Evolutionary conservation across 139 green algal genomes (phyloP), one percentile per base, ranked within the genome.

Genomic region (Haematococcus lacustris): DNA sequence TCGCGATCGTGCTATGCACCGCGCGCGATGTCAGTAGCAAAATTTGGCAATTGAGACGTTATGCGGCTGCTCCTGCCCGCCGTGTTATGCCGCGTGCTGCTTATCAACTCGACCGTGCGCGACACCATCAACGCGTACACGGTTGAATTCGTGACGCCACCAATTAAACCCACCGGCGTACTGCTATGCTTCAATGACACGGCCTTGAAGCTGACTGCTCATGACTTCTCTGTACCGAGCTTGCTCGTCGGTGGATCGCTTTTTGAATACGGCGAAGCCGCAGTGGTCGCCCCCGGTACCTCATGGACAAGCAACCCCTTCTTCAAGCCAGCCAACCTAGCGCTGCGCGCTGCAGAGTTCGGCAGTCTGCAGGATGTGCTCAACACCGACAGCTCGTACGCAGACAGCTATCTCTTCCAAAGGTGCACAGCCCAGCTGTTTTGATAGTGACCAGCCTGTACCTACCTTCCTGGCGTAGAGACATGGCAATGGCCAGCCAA

Each of bases 11-110:
- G n/a, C n/a, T n/a, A n/a, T n/a, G n/a, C n/a, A n/a, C n/a, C n/a
- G n/a, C n/a, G n/a, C n/a, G n/a, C n/a, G n/a, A n/a, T n/a, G n/a
- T n/a, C n/a, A n/a, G n/a, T n/a, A n/a, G n/a, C n/a, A n/a, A n/a
- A n/a, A n/a, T n/a, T n/a, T n/a, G n/a, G n/a, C n/a, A n/a, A n/a
- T n/a, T n/a, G n/a, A n/a, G n/a, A n/a, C n/a, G n/a, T n/a, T n/a
- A n/a, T n/a, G n/a, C n/a, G n/a, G 38, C 33, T 37, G 13, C 64
- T 30, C 38, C 3, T 62, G 26, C 34, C 50, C 26, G 67, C 60
- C 30, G 35, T 79, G 26, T 13, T 79, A 61, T 79, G 74, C 39
- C 60, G 68, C 13, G 13, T 79, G 32, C 50, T 79, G n/a, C 66
- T 71, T 60, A 65, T 50, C 21, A 51, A 33, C 37, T 69, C 50